Conservation (phyloP, 2,329 filamentous ascomycete genomes). For the Nothomitra cinnamomea region DNA sequence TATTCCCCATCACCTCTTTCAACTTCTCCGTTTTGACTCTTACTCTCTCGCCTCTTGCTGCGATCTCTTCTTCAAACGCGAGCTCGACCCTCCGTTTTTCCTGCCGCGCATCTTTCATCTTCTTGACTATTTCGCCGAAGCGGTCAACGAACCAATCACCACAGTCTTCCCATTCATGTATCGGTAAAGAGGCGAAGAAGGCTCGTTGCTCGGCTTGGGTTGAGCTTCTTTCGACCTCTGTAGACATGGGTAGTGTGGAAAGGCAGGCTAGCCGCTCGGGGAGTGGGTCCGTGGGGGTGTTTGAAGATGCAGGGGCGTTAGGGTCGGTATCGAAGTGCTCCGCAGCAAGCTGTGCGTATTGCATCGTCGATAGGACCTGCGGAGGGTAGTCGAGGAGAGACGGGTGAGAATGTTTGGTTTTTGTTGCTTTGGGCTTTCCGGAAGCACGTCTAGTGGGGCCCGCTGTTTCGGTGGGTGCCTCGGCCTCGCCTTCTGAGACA, state of each 20-base stretch:
- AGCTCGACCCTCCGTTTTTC: slow-evolving; percentile 35
- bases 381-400: slow-evolving; percentile 1
- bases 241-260: slow-evolving; percentile 11
- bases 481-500: not conserved
- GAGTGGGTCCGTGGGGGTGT: slow-evolving; percentile 10
- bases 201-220: slow-evolving; percentile 23
- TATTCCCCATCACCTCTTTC: slow-evolving; percentile 30
- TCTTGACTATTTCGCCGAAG: slow-evolving; percentile 32
- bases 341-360: not conserved
- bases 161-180: slow-evolving; percentile 43
- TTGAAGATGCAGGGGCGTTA: slow-evolving; percentile 9
- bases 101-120: slow-evolving; percentile 34
- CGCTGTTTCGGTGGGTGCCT: not conserved
- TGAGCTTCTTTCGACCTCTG: not conserved
- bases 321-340: slow-evolving; percentile 11
- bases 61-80: slow-evolving; percentile 37
- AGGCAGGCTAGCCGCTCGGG: slow-evolving; percentile 9
- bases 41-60: slow-evolving; percentile 33
- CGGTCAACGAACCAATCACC: slow-evolving; percentile 42
- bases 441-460: too few relatives aligned
- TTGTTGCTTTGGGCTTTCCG: too few relatives aligned
- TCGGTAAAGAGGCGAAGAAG: slow-evolving; percentile 34
- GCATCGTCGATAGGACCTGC: not conserved
- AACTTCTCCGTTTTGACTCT: slow-evolving; percentile 31
- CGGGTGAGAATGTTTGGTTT: not conserved